Evolutionary conservation across 805 yeast species (phyloP).

Genomic region (Tetrapisispora fleetii): DNA sequence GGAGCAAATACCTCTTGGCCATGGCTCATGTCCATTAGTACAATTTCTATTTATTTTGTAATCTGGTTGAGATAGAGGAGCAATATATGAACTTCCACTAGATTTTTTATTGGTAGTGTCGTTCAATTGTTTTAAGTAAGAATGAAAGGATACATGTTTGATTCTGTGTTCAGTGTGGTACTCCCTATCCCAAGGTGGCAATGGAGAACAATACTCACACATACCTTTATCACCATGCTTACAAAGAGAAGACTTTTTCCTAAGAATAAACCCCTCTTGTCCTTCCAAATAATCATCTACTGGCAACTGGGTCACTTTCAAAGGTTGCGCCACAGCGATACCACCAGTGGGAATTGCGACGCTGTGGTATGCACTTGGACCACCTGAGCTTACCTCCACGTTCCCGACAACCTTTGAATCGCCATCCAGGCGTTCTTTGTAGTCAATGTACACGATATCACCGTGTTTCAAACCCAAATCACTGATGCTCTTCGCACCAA

Average conservation of each 20-base stretch:
- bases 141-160: conserved; percentile 82
- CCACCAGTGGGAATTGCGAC: conserved; percentile 9
- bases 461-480: conserved; percentile 52
- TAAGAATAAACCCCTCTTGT: conserved; percentile 60
- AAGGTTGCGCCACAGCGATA: conserved; percentile 4
- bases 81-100: conserved; percentile 56
- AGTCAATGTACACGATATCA: conserved; percentile 42
- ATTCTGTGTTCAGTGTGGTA: conserved; percentile 68
- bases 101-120: conserved; percentile 54
- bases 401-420: conserved; percentile 1
- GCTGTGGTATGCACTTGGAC: background rate
- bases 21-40: conserved; percentile 75
- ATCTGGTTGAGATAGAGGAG: conserved; percentile 67
- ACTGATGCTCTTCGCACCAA: conserved; percentile 25
- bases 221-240: conserved; percentile 87
- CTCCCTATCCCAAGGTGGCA: conserved; percentile 87
- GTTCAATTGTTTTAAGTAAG: conserved; percentile 65
- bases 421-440: conserved; percentile 14
- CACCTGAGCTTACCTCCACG: background rate
- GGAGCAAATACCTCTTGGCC: conserved; percentile 92
- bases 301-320: conserved; percentile 41
- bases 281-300: conserved; percentile 60
- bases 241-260: conserved; percentile 57
- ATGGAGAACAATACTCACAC: conserved; percentile 95
- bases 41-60: conserved; percentile 56